Percentiles rank a stretch among this genome's conserved stretches.
Conservation (phyloP, 805 yeast species). For the Saturnispora quitensis region DNA sequence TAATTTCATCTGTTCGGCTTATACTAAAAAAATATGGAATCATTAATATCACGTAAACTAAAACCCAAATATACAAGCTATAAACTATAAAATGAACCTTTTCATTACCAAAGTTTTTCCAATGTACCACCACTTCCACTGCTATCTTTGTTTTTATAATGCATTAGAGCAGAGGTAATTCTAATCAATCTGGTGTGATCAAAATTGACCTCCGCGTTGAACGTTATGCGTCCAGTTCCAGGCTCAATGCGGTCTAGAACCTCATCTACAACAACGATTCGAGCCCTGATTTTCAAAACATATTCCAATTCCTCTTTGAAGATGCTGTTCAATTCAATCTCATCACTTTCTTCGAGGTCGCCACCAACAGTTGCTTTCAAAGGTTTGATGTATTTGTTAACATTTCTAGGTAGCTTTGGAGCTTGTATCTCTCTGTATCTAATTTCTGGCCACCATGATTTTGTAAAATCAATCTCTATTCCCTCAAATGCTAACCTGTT, state of each 20-base stretch:
- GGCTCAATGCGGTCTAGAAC: slow-evolving; percentile 17
- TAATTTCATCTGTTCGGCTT: no score
- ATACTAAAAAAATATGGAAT: not conserved
- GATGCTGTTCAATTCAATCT: slow-evolving; percentile 14
- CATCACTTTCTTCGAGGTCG: slow-evolving; percentile 18
- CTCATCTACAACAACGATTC: slow-evolving; percentile 19
- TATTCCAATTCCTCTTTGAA: slow-evolving; percentile 24
- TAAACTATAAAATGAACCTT: not conserved
- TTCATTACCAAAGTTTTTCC: slow-evolving; percentile 23
- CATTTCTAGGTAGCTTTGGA: slow-evolving; percentile 17
- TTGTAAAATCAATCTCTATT: slow-evolving; percentile 24
- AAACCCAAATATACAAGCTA: not conserved
- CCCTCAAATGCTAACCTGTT: slow-evolving; percentile 26
- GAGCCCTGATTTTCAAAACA: slow-evolving; percentile 24
- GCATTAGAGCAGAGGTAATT: slow-evolving; percentile 20
- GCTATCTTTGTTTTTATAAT: slow-evolving; percentile 18
- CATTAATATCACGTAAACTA: not conserved
- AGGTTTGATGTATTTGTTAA: slow-evolving; percentile 27
- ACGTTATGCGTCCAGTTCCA: slow-evolving; percentile 24
- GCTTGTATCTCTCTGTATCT: slow-evolving; percentile 20
- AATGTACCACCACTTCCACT: slow-evolving; percentile 20
- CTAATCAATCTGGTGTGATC: slow-evolving; percentile 30
- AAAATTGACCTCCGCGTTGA: slow-evolving; percentile 28
- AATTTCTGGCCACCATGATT: slow-evolving; percentile 22
- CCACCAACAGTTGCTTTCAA: slow-evolving; percentile 18